Conservation (phyloP, 108 stramenopile genomes). For the Nitzschia inconspicua region DNA sequence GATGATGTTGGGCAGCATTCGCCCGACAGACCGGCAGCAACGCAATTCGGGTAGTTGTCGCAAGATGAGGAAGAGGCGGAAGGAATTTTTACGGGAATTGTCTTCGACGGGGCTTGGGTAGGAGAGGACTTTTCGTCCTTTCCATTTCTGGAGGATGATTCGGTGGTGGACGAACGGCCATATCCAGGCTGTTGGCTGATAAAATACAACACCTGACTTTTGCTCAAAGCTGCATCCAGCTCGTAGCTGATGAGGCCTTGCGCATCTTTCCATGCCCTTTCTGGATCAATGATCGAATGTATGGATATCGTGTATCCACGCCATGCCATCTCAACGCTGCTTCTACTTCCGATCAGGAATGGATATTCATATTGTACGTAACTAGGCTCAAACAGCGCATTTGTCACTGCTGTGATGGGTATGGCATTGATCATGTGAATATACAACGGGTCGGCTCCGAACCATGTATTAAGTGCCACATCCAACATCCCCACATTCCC, state of each 20-base stretch:
- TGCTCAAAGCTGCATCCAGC: constrained; percentile 74
- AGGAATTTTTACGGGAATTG: neutral
- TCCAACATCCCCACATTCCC: constrained; percentile 89
- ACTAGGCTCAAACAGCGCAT: constrained; percentile 51
- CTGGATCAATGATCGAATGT: constrained; percentile 71
- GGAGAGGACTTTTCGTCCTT: neutral
- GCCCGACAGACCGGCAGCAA: constrained; percentile 25
- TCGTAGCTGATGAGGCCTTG: constrained; percentile 52
- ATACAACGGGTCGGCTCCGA: constrained; percentile 68
- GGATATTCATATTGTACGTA: constrained; percentile 60
- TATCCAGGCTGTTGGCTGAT: constrained; percentile 58
- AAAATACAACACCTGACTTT: constrained; percentile 77
- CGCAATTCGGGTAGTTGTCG: constrained; percentile 32
- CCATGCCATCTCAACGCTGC: constrained; percentile 72
- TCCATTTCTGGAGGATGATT: neutral
- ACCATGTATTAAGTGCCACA: constrained; percentile 75
- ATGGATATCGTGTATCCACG: constrained; percentile 65
- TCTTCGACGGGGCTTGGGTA: neutral
- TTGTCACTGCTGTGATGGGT: constrained; percentile 75
- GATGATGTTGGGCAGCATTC: constrained; percentile 53
- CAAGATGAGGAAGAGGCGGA: constrained; percentile 26
- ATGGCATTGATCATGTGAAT: constrained; percentile 87
- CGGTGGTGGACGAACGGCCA: constrained; percentile 1
- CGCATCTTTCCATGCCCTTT: constrained; percentile 71
- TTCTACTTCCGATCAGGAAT: constrained; percentile 16